Percentiles rank a stretch among this genome's conserved stretches.
phyloP scores from a whole-genome alignment of 2,329 filamentous ascomycete species.

The Leptographium radiaticola region DNA sequence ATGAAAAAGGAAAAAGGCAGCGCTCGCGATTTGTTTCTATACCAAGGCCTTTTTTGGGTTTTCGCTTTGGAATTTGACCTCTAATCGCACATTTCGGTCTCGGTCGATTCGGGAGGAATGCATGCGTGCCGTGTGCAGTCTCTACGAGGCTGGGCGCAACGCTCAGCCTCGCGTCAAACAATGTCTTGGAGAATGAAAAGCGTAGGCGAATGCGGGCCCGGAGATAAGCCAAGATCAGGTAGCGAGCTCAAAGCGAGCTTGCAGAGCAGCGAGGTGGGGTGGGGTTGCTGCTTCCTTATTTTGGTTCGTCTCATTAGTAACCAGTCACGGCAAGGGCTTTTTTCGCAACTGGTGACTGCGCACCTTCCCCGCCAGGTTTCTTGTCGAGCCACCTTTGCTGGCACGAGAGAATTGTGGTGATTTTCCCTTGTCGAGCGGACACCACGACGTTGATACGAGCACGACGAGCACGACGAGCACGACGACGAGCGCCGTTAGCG shows the following conservation, averaged over 20 bases:
- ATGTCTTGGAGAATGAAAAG: too few species aligned
- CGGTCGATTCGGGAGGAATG: too few species aligned
- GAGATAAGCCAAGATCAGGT: background rate
- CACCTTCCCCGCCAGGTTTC: slow-evolving; percentile 1
- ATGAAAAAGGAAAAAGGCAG: background rate
- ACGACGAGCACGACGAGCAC: background rate
- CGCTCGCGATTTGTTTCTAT: background rate
- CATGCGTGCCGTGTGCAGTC: too few species aligned
- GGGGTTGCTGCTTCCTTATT: background rate
- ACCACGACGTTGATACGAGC: background rate
- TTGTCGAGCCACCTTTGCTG: background rate
- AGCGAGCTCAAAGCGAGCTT: background rate
- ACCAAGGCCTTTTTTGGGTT: background rate
- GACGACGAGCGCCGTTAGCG: too few species aligned
- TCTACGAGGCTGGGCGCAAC: too few species aligned
- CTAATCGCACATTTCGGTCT: too few species aligned
- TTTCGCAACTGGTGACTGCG: background rate
- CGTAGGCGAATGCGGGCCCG: too few species aligned
- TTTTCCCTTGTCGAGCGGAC: background rate
- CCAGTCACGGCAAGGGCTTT: background rate
- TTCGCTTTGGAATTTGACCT: too few species aligned
- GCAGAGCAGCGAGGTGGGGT: background rate
- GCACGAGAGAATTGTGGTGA: too few species aligned
- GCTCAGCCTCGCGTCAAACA: too few species aligned
- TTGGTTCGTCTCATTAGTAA: background rate